These are phyloP conservation scores for Trichoderma cornu-damae DNA, from an alignment of 2,329 filamentous ascomycete genomes.

Conservation along the genomic window DNA sequence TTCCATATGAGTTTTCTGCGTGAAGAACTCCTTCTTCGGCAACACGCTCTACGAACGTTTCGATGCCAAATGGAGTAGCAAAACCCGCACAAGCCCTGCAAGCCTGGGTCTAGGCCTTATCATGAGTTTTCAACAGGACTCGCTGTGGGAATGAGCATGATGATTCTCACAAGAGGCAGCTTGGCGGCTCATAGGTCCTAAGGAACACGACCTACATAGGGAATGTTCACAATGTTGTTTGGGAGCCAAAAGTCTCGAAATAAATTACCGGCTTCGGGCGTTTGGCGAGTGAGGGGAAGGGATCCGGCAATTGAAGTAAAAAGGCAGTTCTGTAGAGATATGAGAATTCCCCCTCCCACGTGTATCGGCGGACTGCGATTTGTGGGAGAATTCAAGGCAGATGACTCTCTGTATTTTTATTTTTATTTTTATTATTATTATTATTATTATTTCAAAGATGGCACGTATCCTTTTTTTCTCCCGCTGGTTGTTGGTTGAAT, in stretches of 20 bases:
- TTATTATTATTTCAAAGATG: no score
- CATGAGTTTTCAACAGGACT: neutral
- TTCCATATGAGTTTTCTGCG: neutral
- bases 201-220: neutral
- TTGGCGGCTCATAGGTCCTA: neutral
- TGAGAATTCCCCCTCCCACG: neutral
- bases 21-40: no score
- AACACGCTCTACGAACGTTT: neutral
- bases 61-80: neutral
- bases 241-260: no score
- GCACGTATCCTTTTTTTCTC: neutral
- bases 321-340: neutral
- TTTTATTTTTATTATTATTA: no score
- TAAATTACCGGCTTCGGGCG: neutral
- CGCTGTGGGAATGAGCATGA: no score
- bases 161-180: neutral
- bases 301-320: neutral
- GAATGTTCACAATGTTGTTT: no score
- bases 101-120: neutral
- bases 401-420: neutral
- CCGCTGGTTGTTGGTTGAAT: neutral
- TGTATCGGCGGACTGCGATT: neutral
- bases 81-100: neutral
- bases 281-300: neutral
- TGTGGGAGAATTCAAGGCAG: neutral